Evolutionary conservation across 2,329 filamentous ascomycete genomes (phyloP), one percentile per base, ranked within the genome.

Genomic region (Endoconidiophora polonica): DNA sequence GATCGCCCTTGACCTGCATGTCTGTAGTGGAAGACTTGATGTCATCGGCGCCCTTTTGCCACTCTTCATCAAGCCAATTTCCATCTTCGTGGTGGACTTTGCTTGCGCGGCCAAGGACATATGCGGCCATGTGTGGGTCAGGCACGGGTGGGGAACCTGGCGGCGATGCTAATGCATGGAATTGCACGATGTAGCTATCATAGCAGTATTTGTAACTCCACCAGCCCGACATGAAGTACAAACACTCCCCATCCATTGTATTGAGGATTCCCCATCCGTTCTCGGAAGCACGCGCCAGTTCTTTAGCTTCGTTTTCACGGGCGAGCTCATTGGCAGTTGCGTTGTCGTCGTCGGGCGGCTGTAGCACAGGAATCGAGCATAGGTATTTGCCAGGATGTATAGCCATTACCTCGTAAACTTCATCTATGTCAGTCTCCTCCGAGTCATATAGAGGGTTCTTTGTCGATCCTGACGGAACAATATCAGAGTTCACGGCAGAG

Each of bases 161-260:
- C 16, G 65, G 66, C 2, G 78, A 77, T 1, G 86, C 76, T 53
- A 90, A 67, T 42, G 86, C 86, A 62, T 95, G 88, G 65, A 93
- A 95, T 64, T 95, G 88, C 59, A 85, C 83, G 54, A 95, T 81
- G 55, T 90, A 79, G 54, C 81, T 74, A 60, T 85, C 85, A 66
- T 94, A 91, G 70, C 88, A 95, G 64, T 94, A 94, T 58, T 81
- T 83, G 65, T 95, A 95, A 60, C 83, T 91, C 88, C 88, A 95
- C 88, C 88, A 95, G 0, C 88, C 88, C 1, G 79, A 83, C 56
- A 87, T 68, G 56, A 72, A 77, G 67, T 90, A 94, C 55, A 95
- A 75, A 63, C 88, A 95, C 46, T 75, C 74, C 3, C 80, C 83
- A 51, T 91, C 77, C 64, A 95, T 81, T 23, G 80, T 78, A 55